phyloP scores from a whole-genome alignment of 495 filamentous ascomycete genomes.

The Trichoderma orchidacearum region DNA sequence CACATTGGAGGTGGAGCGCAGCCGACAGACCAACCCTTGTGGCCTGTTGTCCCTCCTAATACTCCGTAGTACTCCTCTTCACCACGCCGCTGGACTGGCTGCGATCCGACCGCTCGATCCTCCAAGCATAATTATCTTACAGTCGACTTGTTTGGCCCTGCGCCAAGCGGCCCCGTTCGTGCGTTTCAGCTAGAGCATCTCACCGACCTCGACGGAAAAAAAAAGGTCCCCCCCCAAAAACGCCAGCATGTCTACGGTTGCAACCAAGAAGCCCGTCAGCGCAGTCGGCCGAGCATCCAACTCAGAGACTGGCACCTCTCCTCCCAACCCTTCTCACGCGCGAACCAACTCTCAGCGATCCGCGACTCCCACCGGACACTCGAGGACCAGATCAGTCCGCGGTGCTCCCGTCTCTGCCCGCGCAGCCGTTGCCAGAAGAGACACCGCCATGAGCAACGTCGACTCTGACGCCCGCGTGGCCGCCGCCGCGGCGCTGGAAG shows the following conservation, averaged over 20 bases:
- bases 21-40: neutral
- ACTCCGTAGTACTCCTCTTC: neutral
- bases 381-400: constrained; percentile 36
- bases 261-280: constrained; percentile 25
- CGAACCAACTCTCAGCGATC: constrained; percentile 17
- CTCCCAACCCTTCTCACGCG: constrained; percentile 14
- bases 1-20: neutral
- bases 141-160: neutral
- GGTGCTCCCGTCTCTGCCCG: constrained; percentile 55
- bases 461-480: constrained; percentile 47
- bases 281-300: constrained; percentile 14
- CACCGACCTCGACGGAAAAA: neutral
- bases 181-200: neutral
- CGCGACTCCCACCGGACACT: constrained; percentile 22
- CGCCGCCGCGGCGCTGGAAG: constrained; percentile 67
- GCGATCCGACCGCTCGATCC: neutral
- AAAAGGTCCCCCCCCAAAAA: neutral
- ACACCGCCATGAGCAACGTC: constrained; percentile 46
- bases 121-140: constrained; percentile 1
- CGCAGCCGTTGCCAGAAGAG: constrained; percentile 46
- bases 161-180: neutral
- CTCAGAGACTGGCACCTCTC: constrained; percentile 7
- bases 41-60: neutral
- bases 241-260: constrained; percentile 23
- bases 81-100: neutral